These are phyloP conservation scores for Aspergillus puulaauensis DNA, from an alignment of 2,329 filamentous ascomycete species.

Conservation along the genomic window DNA sequence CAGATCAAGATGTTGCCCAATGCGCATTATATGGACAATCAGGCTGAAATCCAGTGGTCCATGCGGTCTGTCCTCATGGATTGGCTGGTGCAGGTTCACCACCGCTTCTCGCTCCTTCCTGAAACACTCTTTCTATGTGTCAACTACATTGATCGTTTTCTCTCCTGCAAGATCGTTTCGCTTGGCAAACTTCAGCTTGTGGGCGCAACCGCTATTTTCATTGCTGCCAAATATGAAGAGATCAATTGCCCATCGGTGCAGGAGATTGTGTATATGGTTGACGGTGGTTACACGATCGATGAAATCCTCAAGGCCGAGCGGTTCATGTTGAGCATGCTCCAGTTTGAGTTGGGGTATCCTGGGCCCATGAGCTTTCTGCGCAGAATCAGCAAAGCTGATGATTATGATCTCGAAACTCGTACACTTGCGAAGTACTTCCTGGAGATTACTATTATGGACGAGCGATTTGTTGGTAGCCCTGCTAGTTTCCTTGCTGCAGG, in stretches of 20 bases:
- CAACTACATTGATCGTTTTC: constrained; percentile 96
- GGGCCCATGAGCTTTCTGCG: constrained; percentile 98
- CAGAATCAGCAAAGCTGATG: constrained; percentile 96
- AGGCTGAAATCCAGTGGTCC: constrained; percentile 98
- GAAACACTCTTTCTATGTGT: constrained; percentile 93
- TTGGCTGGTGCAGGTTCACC: constrained; percentile 95
- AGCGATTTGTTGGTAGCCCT: constrained; percentile 88
- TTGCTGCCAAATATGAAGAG: constrained; percentile 97
- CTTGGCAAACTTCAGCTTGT: constrained; percentile 94
- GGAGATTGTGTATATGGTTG: constrained; percentile 98
- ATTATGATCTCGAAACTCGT: constrained; percentile 92
- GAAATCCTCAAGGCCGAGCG: constrained; percentile 96
- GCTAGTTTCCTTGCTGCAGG: constrained; percentile 90
- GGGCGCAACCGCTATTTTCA: constrained; percentile 90
- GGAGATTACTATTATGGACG: constrained; percentile 95
- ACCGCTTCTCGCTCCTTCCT: constrained; percentile 83
- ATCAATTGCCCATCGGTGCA: constrained; percentile 94
- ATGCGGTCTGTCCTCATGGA: constrained; percentile 98
- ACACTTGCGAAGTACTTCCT: constrained; percentile 98
- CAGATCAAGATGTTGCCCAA: constrained; percentile 81
- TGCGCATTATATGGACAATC: constrained; percentile 92
- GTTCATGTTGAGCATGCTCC: constrained; percentile 96
- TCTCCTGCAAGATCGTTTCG: constrained; percentile 92
- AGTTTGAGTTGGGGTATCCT: constrained; percentile 96
- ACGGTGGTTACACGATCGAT: constrained; percentile 81